Base-by-base conservation (phyloP, 169 alveolate genomes). In the Plasmodium ovale region DNA sequence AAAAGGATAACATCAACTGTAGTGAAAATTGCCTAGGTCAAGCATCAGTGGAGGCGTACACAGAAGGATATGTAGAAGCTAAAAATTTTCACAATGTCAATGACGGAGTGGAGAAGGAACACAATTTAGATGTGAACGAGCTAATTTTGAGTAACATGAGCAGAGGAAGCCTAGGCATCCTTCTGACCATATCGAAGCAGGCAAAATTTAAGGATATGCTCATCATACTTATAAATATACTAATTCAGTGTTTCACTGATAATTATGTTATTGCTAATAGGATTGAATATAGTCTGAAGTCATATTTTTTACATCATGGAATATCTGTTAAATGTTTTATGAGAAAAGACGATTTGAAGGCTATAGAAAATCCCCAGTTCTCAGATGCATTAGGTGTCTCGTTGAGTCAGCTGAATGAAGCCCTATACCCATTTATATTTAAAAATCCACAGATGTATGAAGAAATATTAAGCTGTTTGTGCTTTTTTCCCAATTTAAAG, bases 381-480 rank as follows among this genome's bases (percentile, higher is more conserved):
- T 37, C 74, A 29, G 69, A 70, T 35, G 91, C 91, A 0, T 68
- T 85, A 59, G 91, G 91, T 12, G 91, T 85, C 31, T 85, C 91
- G 2, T 69, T 85, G 10, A 85, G 19, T 27, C 77, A 85, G 23
- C 49, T 85, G 39, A 85, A 85, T 70, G 74, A 85, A 60, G 87
- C 91, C 16, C 54, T 85, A 68, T 85, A 85, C 25, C 91, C 85
- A 35, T 70, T 69, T 42, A 85, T 85, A 1, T 85, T 85, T 85
- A 85, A 70, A 71, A 85, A 85, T 37, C 91, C 91, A 42, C 91
- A 85, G 31, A 53, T 85, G 54, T 85, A 85, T 85, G 91, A 85
- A 54, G 91, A 85, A 16, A 56, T 85, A 37, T 56, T 85, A 53
- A 69, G 69, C 31, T 54, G 25, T 16, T 70, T 85, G 6, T 85